phyloP scores from a whole-genome alignment of 116 monocot species.

The Papilionanthe hybrid region DNA sequence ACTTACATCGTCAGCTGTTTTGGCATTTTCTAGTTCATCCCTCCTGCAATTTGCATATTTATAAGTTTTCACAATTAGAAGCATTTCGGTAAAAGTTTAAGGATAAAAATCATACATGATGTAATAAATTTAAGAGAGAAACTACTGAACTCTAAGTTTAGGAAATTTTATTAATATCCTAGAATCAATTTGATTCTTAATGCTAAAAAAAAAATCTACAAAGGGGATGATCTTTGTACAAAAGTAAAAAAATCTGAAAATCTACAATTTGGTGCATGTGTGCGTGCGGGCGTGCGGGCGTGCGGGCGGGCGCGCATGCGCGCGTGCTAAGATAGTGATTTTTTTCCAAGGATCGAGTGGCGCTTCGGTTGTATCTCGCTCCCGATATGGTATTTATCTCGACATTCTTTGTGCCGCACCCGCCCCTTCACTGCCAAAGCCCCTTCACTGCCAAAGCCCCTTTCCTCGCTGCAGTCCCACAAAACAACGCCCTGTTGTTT shows the following conservation, averaged over 20 bases:
- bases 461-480: too few relatives aligned
- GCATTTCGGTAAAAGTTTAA: neutral
- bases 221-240: neutral
- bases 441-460: too few relatives aligned
- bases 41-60: conserved; percentile 39
- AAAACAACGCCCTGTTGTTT: too few relatives aligned
- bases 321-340: too few relatives aligned
- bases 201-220: neutral
- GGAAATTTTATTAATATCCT: neutral
- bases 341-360: too few relatives aligned
- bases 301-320: too few relatives aligned
- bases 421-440: too few relatives aligned
- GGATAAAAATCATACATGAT: neutral
- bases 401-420: too few relatives aligned
- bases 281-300: too few relatives aligned
- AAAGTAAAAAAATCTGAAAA: neutral
- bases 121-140: neutral
- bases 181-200: neutral
- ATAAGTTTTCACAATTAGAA: neutral
- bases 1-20: conserved; percentile 80
- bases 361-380: too few relatives aligned
- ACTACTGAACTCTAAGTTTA: neutral
- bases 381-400: too few relatives aligned
- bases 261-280: too few relatives aligned
- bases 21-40: conserved; percentile 79